A percentile compares a stretch with the other conserved stretches of the same genome.
Conservation (phyloP, 345 rosid genomes). For the Salix dunnii region DNA sequence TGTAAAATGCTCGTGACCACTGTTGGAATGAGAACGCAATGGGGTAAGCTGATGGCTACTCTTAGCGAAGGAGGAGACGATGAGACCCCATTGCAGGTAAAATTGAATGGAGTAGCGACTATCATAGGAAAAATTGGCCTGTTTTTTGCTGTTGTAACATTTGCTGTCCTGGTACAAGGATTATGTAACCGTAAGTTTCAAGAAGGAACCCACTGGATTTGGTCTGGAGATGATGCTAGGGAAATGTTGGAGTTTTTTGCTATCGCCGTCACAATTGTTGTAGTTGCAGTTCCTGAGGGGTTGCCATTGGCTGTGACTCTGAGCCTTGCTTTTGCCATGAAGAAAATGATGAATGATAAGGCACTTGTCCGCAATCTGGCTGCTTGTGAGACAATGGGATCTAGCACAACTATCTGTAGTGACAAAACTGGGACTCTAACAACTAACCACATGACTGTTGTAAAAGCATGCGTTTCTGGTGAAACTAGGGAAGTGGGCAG, state of each 20-base stretch:
- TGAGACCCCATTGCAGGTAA: slow-evolving; percentile 93
- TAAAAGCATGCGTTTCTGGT: slow-evolving; percentile 69
- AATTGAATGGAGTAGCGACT: slow-evolving; percentile 90
- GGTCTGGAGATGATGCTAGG: slow-evolving; percentile 80
- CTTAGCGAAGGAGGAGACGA: slow-evolving; percentile 95
- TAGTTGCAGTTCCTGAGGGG: slow-evolving; percentile 97
- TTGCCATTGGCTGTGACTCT: slow-evolving; percentile 88
- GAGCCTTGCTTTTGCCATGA: slow-evolving; percentile 95
- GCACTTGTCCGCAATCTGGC: slow-evolving; percentile 87
- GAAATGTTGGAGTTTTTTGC: slow-evolving; percentile 77
- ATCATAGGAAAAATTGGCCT: slow-evolving; percentile 81
- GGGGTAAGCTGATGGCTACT: slow-evolving; percentile 95
- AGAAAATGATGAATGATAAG: slow-evolving; percentile 96
- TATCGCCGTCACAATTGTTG: slow-evolving; percentile 86
- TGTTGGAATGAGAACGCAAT: slow-evolving; percentile 97
- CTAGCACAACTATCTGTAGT: slow-evolving; percentile 86
- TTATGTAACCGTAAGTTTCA: slow-evolving; percentile 51
- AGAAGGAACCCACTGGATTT: slow-evolving; percentile 45
- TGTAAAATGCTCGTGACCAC: slow-evolving; percentile 87
- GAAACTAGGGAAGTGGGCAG: slow-evolving; percentile 34
- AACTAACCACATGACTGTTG: slow-evolving; percentile 86
- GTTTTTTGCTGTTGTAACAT: slow-evolving; percentile 78
- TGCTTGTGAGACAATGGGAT: slow-evolving; percentile 98
- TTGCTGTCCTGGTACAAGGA: slow-evolving; percentile 80
- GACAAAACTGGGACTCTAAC: slow-evolving; percentile 93